These are phyloP conservation scores for Carex scoparia DNA, from an alignment of 176 grass and related monocot species.

Conservation along the genomic window DNA sequence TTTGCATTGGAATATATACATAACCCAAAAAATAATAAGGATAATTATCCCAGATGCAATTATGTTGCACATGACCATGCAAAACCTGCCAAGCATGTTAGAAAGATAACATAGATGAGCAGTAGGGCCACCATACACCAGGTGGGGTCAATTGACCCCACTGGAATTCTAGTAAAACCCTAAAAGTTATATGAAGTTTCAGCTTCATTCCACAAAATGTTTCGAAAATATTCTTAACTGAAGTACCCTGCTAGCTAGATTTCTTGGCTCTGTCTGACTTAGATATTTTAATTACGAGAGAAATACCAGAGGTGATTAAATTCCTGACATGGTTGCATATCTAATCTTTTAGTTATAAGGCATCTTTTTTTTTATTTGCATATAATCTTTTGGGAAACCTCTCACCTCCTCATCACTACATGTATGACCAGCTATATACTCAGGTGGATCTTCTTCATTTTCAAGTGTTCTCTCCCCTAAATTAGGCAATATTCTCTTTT, in stretches of 20 bases:
- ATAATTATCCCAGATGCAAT: background rate
- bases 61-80: slow-evolving; percentile 16
- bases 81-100: background rate
- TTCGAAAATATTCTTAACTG: background rate
- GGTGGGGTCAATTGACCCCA: background rate
- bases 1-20: background rate
- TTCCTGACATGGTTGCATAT: background rate
- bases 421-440: slow-evolving; percentile 50
- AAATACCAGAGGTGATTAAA: background rate
- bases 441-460: slow-evolving; percentile 50
- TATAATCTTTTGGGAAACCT: background rate
- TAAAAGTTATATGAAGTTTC: background rate
- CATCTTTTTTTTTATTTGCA: background rate
- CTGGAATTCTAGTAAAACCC: background rate
- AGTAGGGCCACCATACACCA: background rate
- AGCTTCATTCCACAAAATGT: background rate
- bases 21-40: background rate
- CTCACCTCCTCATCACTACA: slow-evolving; percentile 79
- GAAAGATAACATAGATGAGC: background rate
- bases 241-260: background rate
- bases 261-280: background rate
- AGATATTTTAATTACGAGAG: background rate
- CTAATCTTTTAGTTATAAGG: background rate
- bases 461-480: slow-evolving; percentile 55
- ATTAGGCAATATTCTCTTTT: slow-evolving; percentile 39